These are phyloP conservation scores for Mycena venus DNA, from an alignment of 768 basidiomycete genomes.

Conservation along the genomic window DNA sequence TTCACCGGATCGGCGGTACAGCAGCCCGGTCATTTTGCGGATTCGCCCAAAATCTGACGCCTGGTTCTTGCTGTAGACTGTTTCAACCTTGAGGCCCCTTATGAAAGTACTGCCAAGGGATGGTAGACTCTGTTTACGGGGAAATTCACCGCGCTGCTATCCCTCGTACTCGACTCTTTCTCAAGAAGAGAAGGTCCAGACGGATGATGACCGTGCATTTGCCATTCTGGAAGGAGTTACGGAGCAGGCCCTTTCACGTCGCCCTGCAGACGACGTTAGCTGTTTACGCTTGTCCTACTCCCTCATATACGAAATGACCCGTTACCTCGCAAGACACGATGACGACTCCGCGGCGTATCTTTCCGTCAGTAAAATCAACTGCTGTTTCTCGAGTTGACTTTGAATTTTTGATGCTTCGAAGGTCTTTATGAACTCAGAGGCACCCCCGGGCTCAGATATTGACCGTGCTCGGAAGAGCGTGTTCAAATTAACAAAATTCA, in stretches of 20 bases:
- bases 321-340: constrained; percentile 17
- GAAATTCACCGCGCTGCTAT: not conserved
- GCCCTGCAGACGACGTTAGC: not conserved
- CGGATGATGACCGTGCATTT: not conserved
- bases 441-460: constrained; percentile 1
- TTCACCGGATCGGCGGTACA: not conserved
- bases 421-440: constrained; percentile 27
- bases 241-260: not conserved
- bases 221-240: not conserved
- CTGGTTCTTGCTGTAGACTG: not conserved
- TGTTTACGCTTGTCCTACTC: constrained; percentile 9
- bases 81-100: not conserved
- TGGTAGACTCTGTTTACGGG: too few species aligned
- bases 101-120: not conserved
- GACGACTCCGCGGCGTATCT: constrained; percentile 24
- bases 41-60: not conserved
- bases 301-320: constrained; percentile 24
- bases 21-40: not conserved
- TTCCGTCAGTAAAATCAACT: not conserved
- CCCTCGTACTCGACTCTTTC: not conserved
- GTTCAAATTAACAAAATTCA: not conserved
- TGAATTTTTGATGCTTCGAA: not conserved
- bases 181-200: not conserved
- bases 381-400: not conserved
- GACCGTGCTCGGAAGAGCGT: constrained; percentile 12